Percentiles rank a stretch among this genome's conserved stretches.
phyloP scores from a whole-genome alignment of 176 grass and related monocot genomes.

The Guadua angustifolia region DNA sequence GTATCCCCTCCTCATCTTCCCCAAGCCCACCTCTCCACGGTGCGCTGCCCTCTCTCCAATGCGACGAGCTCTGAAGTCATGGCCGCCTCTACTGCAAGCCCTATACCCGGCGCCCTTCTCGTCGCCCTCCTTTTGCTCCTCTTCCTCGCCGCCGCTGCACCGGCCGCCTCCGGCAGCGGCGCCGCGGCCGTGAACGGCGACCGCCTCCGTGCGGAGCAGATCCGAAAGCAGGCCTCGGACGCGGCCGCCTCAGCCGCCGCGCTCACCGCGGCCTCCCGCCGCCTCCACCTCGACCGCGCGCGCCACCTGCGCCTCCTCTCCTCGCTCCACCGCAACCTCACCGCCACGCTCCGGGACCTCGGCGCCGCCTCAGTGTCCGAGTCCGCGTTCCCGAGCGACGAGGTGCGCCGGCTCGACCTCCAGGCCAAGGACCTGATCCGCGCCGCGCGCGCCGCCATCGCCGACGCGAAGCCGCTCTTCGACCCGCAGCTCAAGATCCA shows the following conservation, averaged over 20 bases:
- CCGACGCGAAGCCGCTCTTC: conserved; percentile 82
- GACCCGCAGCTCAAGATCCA: conserved; percentile 99
- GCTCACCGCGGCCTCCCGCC: conserved; percentile 63
- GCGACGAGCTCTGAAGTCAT: conserved; percentile 44
- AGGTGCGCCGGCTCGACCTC: conserved; percentile 59
- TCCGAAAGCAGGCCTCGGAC: conserved; percentile 79
- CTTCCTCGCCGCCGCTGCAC: not conserved
- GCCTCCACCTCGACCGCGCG: conserved; percentile 73
- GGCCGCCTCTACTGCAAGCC: conserved; percentile 6
- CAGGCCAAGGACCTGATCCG: conserved; percentile 85
- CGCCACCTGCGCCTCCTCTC: conserved; percentile 77
- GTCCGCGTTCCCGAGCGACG: not conserved
- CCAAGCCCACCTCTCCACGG: not conserved
- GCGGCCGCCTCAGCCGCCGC: conserved; percentile 53
- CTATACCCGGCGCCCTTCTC: not conserved
- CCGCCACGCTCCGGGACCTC: conserved; percentile 58
- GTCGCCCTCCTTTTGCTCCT: not conserved
- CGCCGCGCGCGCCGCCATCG: conserved; percentile 72
- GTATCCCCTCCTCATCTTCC: not conserved
- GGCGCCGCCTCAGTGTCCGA: conserved; percentile 18
- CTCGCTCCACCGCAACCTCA: conserved; percentile 85
- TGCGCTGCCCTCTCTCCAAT: conserved; percentile 1
- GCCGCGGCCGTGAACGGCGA: conserved; percentile 51
- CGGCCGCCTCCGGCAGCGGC: not conserved
- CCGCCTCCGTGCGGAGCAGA: conserved; percentile 63